Conservation (phyloP, 2,329 filamentous ascomycete genomes). For the Ceratocystis lukuohia region DNA sequence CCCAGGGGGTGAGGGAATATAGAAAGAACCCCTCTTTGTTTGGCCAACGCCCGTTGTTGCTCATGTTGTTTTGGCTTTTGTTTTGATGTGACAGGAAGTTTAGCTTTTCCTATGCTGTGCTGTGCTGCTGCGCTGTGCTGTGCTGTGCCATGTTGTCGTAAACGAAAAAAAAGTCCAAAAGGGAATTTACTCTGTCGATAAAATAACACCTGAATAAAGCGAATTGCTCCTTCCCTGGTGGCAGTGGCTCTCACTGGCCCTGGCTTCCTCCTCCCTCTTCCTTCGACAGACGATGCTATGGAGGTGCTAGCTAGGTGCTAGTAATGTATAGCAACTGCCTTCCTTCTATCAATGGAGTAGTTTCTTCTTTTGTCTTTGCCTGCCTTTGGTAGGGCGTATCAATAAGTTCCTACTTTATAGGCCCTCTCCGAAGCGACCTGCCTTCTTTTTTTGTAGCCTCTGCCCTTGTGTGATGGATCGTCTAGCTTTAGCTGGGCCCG, state of each 20-base stretch:
- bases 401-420: conserved; percentile 1
- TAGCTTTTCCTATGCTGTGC: not conserved
- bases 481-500: not conserved
- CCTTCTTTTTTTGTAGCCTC: not conserved
- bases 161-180: not conserved
- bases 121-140: too few relatives aligned
- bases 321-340: not conserved
- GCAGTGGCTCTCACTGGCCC: conserved; percentile 7
- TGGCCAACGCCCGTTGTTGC: not conserved
- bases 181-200: not conserved
- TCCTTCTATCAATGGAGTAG: not conserved
- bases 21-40: not conserved
- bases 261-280: conserved; percentile 9
- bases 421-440: not conserved
- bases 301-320: not conserved
- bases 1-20: not conserved
- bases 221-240: conserved; percentile 5
- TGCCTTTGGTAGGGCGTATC: conserved; percentile 4
- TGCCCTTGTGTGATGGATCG: not conserved
- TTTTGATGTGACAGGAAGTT: conserved; percentile 1
- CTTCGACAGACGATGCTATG: not conserved
- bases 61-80: not conserved
- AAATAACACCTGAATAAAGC: conserved; percentile 1
- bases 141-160: not conserved
- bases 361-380: not conserved